These are phyloP conservation scores for Fusarium acutatum DNA, from an alignment of 2,329 filamentous ascomycete species.

Conservation along the genomic window DNA sequence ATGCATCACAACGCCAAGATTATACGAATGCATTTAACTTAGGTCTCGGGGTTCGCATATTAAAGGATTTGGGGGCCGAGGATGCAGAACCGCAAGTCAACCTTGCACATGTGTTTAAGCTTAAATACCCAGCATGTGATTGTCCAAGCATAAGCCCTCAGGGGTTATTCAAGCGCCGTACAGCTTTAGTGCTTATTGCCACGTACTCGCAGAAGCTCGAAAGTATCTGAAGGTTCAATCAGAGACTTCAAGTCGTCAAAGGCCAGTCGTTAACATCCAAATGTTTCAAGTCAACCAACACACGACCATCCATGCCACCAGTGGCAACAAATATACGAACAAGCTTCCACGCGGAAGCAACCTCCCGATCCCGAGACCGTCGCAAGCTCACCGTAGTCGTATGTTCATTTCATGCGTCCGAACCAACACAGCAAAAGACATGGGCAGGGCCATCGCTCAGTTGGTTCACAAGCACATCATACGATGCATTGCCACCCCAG, in stretches of 20 bases:
- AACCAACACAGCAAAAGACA: neutral
- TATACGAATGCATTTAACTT: fast-evolving
- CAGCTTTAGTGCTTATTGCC: neutral
- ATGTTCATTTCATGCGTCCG: neutral
- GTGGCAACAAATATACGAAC: neutral
- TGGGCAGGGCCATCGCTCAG: neutral
- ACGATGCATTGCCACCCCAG: neutral
- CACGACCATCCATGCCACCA: neutral
- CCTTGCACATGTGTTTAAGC: neutral
- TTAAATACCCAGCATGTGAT: neutral
- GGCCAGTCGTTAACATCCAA: neutral
- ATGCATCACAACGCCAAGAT: neutral
- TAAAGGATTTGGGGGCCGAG: neutral
- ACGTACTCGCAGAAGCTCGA: neutral
- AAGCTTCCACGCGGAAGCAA: neutral
- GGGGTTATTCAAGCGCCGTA: neutral
- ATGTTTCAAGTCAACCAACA: neutral
- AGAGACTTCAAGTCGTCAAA: neutral
- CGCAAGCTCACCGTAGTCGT: neutral
- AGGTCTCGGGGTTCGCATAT: neutral
- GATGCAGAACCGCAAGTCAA: neutral
- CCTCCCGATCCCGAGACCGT: neutral
- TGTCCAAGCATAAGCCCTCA: neutral
- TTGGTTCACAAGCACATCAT: neutral
- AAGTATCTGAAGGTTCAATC: neutral